phyloP scores from a whole-genome alignment of 352 stramenopile species.

The Phytopythium litorale region DNA sequence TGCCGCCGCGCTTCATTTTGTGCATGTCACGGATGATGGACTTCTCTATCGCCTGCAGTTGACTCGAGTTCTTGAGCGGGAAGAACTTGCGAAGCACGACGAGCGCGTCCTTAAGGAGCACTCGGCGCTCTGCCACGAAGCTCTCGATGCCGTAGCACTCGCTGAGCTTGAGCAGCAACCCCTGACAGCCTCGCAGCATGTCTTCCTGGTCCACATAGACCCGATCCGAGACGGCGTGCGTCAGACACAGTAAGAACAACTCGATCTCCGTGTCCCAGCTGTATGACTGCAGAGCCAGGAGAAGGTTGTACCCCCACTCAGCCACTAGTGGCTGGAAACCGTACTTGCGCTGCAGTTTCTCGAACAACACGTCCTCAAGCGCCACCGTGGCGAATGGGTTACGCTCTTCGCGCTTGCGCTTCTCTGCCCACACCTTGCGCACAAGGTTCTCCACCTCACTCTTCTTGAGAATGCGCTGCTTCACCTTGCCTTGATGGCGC shows the following conservation, averaged over 20 bases:
- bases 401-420: slow-evolving; percentile 58
- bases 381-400: slow-evolving; percentile 38
- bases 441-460: slow-evolving; percentile 59
- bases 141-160: slow-evolving; percentile 53
- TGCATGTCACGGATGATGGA: slow-evolving; percentile 75
- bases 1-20: slow-evolving; percentile 67
- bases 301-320: slow-evolving; percentile 86
- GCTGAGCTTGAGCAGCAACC: slow-evolving; percentile 39
- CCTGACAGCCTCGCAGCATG: slow-evolving; percentile 52
- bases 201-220: slow-evolving; percentile 73
- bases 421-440: slow-evolving; percentile 73
- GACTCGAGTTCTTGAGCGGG: slow-evolving; percentile 64
- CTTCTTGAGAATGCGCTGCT: slow-evolving; percentile 59
- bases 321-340: slow-evolving; percentile 78
- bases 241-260: slow-evolving; percentile 72
- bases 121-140: slow-evolving; percentile 44
- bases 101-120: slow-evolving; percentile 72
- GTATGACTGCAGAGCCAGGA: slow-evolving; percentile 59
- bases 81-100: slow-evolving; percentile 75
- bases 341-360: slow-evolving; percentile 77
- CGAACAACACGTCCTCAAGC: slow-evolving; percentile 69
- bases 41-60: slow-evolving; percentile 75
- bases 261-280: slow-evolving; percentile 79
- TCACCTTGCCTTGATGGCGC: slow-evolving; percentile 72
- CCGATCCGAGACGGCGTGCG: slow-evolving; percentile 56